Evolutionary conservation across 306 rosid genomes (phyloP), one percentile per base, ranked within the genome.

Genomic region (Adenanthera pavonina): DNA sequence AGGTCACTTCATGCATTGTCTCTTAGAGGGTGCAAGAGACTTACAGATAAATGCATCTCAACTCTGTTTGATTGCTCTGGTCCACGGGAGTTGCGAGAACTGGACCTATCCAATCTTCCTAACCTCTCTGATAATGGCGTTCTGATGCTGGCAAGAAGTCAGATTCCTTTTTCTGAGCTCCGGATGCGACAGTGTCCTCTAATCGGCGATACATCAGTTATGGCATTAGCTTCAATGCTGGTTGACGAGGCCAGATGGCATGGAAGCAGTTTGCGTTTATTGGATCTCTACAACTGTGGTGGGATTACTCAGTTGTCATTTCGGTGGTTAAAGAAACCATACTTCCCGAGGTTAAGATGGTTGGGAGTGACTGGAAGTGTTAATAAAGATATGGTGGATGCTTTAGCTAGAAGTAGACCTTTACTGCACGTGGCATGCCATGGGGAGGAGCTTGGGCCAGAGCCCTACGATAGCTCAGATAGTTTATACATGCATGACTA

Each of bases 201-300:
- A 71, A 83, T 95, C 12, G 98, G 97, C 7, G 94, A 95, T 82
- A 87, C 91, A 66, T 88, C 98, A 0, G 84, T 95, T 65, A 92
- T 95, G 90, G 99, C 97, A 57, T 83, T 95, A 62, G 98, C 99
- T 78, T 95, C 99, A 0, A 93, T 95, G 99, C 89, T 85, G 81
- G 89, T 87, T 30, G 91, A 85, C n/a, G 94, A 91, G 74, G 90
- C 91, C 30, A 82, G 86, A 82, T 90, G 94, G 90, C 87, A 81
- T 54, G 99, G 92, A 61, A 93, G 94, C 72, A 77, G 91, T 85
- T 56, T 95, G 78, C 89, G 89, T 36, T 79, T 93, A 74, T 82
- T 95, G 92, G 99, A 95, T 86, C 86, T 95, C 36, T 93, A 85
- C 79, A 90, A 93, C 78, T 95, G 98, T 16, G 98, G 97, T 57